A percentile compares a stretch with the other conserved stretches of the same genome.
phyloP scores from a whole-genome alignment of 352 stramenopile genomes.

The Pythium oligandrum region DNA sequence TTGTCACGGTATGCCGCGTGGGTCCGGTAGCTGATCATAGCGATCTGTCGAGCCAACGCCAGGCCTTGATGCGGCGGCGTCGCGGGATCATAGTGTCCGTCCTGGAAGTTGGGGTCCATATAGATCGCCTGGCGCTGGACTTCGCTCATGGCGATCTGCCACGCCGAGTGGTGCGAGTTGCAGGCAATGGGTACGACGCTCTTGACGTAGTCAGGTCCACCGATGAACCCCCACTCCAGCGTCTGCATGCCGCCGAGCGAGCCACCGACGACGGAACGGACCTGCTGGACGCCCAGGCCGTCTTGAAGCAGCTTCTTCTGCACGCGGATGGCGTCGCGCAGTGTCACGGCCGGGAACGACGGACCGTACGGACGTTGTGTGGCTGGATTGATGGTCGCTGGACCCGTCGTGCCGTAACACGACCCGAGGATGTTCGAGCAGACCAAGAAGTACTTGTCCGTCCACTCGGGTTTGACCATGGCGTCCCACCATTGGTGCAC shows the following conservation, averaged over 20 bases:
- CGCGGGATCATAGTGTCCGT: slow-evolving; percentile 64
- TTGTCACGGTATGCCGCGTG: slow-evolving; percentile 89
- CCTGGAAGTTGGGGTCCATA: slow-evolving; percentile 90
- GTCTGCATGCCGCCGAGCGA: slow-evolving; percentile 97
- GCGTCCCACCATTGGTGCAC: slow-evolving; percentile 93
- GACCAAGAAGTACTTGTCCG: slow-evolving; percentile 95
- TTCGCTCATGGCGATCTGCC: slow-evolving; percentile 96
- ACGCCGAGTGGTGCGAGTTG: slow-evolving; percentile 91
- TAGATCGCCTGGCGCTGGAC: slow-evolving; percentile 95
- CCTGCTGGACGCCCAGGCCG: slow-evolving; percentile 76
- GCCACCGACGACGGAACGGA: slow-evolving; percentile 91
- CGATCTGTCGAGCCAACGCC: slow-evolving; percentile 92
- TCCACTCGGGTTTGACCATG: slow-evolving; percentile 94
- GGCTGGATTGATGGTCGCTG: slow-evolving; percentile 72
- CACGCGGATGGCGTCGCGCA: slow-evolving; percentile 91
- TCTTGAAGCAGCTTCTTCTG: slow-evolving; percentile 90
- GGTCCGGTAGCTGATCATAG: slow-evolving; percentile 96
- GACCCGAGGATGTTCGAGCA: slow-evolving; percentile 95
- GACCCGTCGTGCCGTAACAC: slow-evolving; percentile 93
- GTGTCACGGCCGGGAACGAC: slow-evolving; percentile 88
- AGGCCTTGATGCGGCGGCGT: slow-evolving; percentile 77
- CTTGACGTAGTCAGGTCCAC: slow-evolving; percentile 71
- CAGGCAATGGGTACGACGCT: slow-evolving; percentile 93
- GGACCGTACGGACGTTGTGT: slow-evolving; percentile 76
- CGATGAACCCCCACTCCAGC: slow-evolving; percentile 94